A percentile compares a stretch with the other conserved stretches of the same genome.
phyloP scores from a whole-genome alignment of 2,329 filamentous ascomycete species.

The Xylariaceae sp. region DNA sequence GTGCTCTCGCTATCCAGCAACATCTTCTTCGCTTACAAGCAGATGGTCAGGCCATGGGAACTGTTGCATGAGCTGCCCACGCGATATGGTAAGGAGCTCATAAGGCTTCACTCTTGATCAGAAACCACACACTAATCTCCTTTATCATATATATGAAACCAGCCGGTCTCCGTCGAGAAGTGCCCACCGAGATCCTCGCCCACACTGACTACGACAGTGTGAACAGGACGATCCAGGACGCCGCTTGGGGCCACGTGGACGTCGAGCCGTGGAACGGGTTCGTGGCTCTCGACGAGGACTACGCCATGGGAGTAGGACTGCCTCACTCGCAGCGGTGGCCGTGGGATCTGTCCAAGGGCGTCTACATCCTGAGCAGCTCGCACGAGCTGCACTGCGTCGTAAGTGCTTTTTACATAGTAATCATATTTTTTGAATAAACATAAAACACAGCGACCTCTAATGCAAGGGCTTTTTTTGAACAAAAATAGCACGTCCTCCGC shows the following conservation, averaged over 20 bases:
- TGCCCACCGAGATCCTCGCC: constrained; percentile 12
- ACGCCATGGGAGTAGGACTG: constrained; percentile 7
- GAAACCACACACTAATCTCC: too few species aligned
- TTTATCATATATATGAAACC: too few species aligned
- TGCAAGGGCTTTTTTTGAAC: too few species aligned
- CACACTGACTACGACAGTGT: constrained; percentile 10
- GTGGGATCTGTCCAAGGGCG: constrained; percentile 14
- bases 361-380: constrained; percentile 14
- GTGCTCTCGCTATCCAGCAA: constrained; percentile 9
- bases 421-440: too few species aligned
- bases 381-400: constrained; percentile 19
- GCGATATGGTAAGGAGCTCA: constrained; percentile 8
- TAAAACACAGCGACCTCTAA: too few species aligned
- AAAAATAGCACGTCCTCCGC: constrained; percentile 11
- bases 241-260: constrained; percentile 9
- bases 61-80: constrained; percentile 11
- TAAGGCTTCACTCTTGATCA: too few species aligned
- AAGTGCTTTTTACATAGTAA: constrained; percentile 3
- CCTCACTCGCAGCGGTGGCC: constrained; percentile 17
- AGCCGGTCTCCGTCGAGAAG: constrained; percentile 14
- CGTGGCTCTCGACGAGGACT: constrained; percentile 15
- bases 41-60: constrained; percentile 11
- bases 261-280: constrained; percentile 15
- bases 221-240: constrained; percentile 14
- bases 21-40: constrained; percentile 8